phyloP scores from a whole-genome alignment of 2,329 filamentous ascomycete species.

The Pseudohalonectria lignicola region DNA sequence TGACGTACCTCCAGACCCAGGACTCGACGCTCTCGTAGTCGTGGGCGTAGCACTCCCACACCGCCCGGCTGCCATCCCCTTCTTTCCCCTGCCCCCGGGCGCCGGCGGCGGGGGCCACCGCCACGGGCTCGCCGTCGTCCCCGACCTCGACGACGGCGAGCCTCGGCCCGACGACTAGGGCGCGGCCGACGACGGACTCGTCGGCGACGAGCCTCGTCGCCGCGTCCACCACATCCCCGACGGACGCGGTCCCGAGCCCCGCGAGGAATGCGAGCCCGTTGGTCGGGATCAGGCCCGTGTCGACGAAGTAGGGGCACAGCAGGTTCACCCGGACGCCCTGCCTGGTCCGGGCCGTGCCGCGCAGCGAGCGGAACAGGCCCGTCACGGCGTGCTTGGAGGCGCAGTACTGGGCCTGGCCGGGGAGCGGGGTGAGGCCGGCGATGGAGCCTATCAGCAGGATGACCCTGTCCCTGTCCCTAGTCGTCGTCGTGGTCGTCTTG shows the following conservation, averaged over 20 bases:
- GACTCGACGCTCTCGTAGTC: constrained; percentile 45
- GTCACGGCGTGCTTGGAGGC: constrained; percentile 56
- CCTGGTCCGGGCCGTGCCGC: constrained; percentile 30
- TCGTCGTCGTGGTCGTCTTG: constrained; percentile 11
- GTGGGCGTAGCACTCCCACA: constrained; percentile 52
- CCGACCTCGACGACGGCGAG: constrained; percentile 27
- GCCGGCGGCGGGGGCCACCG: constrained; percentile 8
- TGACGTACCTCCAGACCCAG: constrained; percentile 42
- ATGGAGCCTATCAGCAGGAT: constrained; percentile 53
- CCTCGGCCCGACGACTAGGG: constrained; percentile 27
- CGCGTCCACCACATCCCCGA: constrained; percentile 52
- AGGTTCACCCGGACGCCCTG: constrained; percentile 51
- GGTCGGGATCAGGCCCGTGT: constrained; percentile 34
- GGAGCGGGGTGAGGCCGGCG: constrained; percentile 37
- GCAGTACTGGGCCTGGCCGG: constrained; percentile 40
- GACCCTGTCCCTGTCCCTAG: no score
- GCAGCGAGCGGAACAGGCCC: constrained; percentile 50
- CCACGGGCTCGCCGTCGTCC: constrained; percentile 17
- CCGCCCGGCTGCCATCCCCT: constrained; percentile 20
- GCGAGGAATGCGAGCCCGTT: constrained; percentile 25
- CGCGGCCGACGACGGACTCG: constrained; percentile 37
- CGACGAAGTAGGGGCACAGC: constrained; percentile 55
- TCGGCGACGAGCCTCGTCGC: constrained; percentile 51
- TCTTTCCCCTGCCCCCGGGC: constrained; percentile 12
- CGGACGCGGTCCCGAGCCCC: constrained; percentile 39